Conservation (phyloP, 2,329 filamentous ascomycete genomes). For the Colletotrichum sp. region DNA sequence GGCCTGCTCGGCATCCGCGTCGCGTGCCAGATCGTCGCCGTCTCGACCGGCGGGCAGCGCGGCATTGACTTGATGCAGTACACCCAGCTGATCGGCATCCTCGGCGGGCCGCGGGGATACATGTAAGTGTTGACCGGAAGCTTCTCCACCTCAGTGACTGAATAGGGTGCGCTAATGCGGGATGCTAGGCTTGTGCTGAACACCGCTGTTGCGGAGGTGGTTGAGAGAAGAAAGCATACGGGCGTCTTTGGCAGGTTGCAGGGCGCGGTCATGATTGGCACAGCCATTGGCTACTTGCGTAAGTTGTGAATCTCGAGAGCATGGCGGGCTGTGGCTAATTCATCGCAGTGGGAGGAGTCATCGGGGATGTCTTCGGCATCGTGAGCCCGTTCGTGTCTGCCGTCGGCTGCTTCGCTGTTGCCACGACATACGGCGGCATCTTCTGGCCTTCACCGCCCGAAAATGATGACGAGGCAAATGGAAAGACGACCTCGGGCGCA, state of each 20-base stretch:
- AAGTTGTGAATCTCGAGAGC: slow-evolving; percentile 23
- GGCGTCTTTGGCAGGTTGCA: slow-evolving; percentile 69
- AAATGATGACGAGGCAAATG: slow-evolving; percentile 26
- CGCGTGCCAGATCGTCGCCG: slow-evolving; percentile 67
- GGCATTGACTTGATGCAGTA: slow-evolving; percentile 74
- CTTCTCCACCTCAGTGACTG: neutral
- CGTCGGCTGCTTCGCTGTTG: slow-evolving; percentile 25
- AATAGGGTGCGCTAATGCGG: neutral
- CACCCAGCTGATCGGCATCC: slow-evolving; percentile 70
- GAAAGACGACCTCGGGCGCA: slow-evolving; percentile 33
- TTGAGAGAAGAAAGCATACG: slow-evolving; percentile 64
- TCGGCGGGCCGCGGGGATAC: slow-evolving; percentile 74
- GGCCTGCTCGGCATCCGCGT: slow-evolving; percentile 70
- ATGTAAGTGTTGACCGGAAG: slow-evolving; percentile 41
- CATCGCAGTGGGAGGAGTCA: slow-evolving; percentile 60
- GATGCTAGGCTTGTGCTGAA: slow-evolving; percentile 63
- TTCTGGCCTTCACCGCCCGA: slow-evolving; percentile 32
- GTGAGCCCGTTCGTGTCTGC: slow-evolving; percentile 69
- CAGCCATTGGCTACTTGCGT: slow-evolving; percentile 67
- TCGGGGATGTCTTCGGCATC: slow-evolving; percentile 69
- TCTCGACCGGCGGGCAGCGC: slow-evolving; percentile 61
- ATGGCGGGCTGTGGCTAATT: neutral
- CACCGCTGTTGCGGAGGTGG: slow-evolving; percentile 70
- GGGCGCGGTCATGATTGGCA: slow-evolving; percentile 71
- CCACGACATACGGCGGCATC: slow-evolving; percentile 34